Base-by-base conservation (phyloP, 2,329 filamentous ascomycete genomes). In the Colletotrichum nymphaeae region DNA sequence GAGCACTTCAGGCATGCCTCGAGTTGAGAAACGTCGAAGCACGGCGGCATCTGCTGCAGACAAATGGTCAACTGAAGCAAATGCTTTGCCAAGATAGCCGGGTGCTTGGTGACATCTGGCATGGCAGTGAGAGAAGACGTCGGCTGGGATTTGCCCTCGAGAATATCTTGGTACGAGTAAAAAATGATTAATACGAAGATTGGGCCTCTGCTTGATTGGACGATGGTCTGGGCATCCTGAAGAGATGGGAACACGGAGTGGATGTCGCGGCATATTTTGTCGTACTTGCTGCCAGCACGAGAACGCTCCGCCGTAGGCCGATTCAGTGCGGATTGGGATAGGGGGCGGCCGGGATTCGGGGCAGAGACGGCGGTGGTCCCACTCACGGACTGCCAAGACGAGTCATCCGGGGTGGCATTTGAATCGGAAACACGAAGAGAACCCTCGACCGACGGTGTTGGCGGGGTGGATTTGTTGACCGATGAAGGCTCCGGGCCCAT, bases 51-150 rank as follows among this genome's bases (percentile, higher is more conserved):
- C 35, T 86, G 84, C 77, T 89, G 87, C 12, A 89, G 80, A 69
- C 83, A 86, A 14, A 84, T 80, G 2, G 82, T 81, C 4, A 89
- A 74, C 32, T 86, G 83, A 12, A 90, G 80, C 26, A 90, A 81
- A 7, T 84, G 81, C 69, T 83, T 84, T 2, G 87, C 87, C 2
- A 90, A 78, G 6, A 88, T 73, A 2, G 85, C 81, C 0, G 88
- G 88, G 76, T 89, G 88, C 30, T 82, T 82, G 0, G 78, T 80
- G 19, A 73, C 71, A 1, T 80, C 78, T 1, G 83, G 86, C 66
- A 80, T 74, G 32, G 74, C 73, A 5, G 75, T 71, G n/a, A 81
- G 72, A 7, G 69, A 72, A 6, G 78, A 76, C 0, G 74, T 57
- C 0, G 75, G 58, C 59, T 80, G 80, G 76, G 73, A 84, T 60